Percentiles rank a stretch among this genome's conserved stretches.
Evolutionary conservation across 768 basidiomycete species (phyloP).

Genomic region (Trametes sanguinea): DNA sequence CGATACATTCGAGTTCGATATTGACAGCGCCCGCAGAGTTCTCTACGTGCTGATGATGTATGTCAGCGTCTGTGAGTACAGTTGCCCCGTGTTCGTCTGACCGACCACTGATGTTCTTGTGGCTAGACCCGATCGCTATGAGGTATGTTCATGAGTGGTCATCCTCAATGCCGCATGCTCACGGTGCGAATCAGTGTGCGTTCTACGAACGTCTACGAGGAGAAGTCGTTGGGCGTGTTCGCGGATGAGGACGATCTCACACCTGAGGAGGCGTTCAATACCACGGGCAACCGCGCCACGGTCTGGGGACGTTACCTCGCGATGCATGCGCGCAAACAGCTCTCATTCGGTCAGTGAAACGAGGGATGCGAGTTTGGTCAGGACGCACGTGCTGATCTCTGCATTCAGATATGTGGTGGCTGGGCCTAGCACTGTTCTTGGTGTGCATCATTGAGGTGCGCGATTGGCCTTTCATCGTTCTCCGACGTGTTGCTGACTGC

Average conservation of each 20-base stretch:
- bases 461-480: no score
- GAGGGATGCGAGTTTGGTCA: no score
- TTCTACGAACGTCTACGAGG: constrained; percentile 93
- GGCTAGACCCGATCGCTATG: constrained; percentile 75
- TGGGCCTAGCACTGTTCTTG: constrained; percentile 80
- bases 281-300: constrained; percentile 52
- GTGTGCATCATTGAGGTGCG: constrained; percentile 96
- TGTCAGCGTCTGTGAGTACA: constrained; percentile 70
- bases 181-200: constrained; percentile 60
- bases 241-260: constrained; percentile 40
- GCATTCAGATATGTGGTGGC: constrained; percentile 93
- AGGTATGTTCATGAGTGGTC: constrained; percentile 45
- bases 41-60: constrained; percentile 95
- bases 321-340: constrained; percentile 82
- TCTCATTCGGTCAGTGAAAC: constrained; percentile 75
- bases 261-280: constrained; percentile 44
- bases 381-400: no score
- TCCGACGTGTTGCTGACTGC: no score
- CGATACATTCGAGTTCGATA: constrained; percentile 10
- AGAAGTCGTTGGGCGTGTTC: constrained; percentile 85
- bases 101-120: constrained; percentile 7
- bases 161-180: not conserved
- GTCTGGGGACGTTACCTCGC: constrained; percentile 79
- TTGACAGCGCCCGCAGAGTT: constrained; percentile 51
- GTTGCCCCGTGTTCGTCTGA: constrained; percentile 8